Evolutionary conservation across 140 eudicot species (phyloP), one percentile per base, ranked within the genome.

Genomic region (Erigeron philadelphicus): DNA sequence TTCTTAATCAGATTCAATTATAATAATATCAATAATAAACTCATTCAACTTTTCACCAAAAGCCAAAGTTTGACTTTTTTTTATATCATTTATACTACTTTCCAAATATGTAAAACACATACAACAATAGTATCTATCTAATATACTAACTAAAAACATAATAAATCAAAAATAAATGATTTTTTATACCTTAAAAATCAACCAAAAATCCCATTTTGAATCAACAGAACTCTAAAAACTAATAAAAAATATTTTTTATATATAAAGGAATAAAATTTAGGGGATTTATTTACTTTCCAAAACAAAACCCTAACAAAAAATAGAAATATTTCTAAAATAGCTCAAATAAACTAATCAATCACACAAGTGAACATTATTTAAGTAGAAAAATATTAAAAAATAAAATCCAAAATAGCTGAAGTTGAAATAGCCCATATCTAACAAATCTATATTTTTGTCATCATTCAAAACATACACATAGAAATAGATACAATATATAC

Each of bases 391-490:
- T 69, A 68, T 68, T 62, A 5, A 8, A 69, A 69, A 16, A 61
- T 25, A 76, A 19, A 76, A 60, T 63, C 75, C 75, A 76, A 76
- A 61, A 17, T 48, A 69, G 71, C 66, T 76, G 66, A 76, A 69
- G 66, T 61, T 31, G 63, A 11, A 9, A 18, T 21, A 21, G 25
- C 43, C 64, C 76, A 64, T 71, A 76, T 76, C 81, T 70, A 76
- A 43, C 71, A 70, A 42, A 76, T 61, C 40, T 54, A 62, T 63
- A 31, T 49, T 50, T 35, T 69, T 61, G 71, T 61, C 75, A 63
- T 53, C 61, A 54, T 47, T 60, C 35, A 76, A 52, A 43, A 69
- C 53, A 63, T 10, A 62, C 7, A 19, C 3, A 56, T 5, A 31
- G 38, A 64, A 73, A 40, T 73, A 61, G 38, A 41, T 52, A 55